Percentiles rank a stretch among this genome's conserved stretches.
Evolutionary conservation across 208 protist species (phyloP).

Genomic region (Chromosphaera perkinsii): DNA sequence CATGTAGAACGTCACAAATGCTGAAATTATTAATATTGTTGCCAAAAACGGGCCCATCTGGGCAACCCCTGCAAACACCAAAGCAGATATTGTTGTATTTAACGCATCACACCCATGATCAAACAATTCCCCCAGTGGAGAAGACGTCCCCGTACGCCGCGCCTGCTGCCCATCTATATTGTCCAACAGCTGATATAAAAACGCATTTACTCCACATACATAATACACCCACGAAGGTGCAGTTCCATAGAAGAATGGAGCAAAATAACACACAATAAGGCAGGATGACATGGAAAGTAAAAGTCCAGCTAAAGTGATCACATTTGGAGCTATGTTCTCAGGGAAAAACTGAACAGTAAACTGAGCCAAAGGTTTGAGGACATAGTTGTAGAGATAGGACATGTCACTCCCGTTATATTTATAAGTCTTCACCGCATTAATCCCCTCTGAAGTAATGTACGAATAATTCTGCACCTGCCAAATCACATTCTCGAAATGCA

Average conservation of each 20-base stretch:
- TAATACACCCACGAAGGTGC: constrained; percentile 10
- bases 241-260: neutral
- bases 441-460: neutral
- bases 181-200: constrained; percentile 19
- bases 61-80: neutral
- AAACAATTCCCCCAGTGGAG: constrained; percentile 21
- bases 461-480: neutral
- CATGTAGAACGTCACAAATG: constrained; percentile 40
- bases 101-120: constrained; percentile 26
- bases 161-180: constrained; percentile 31
- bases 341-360: neutral
- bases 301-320: constrained; percentile 1
- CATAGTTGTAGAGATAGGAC: constrained; percentile 1
- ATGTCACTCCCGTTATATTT: neutral
- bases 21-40: constrained; percentile 20
- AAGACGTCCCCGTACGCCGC: constrained; percentile 15
- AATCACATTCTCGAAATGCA: constrained; percentile 1
- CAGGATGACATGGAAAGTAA: neutral
- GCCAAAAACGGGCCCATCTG: constrained; percentile 1
- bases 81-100: constrained; percentile 8
- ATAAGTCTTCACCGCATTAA: neutral
- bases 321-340: neutral
- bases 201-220: constrained; percentile 3
- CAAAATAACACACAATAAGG: neutral
- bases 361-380: neutral